Evolutionary conservation across 768 basidiomycete species (phyloP).

Genomic region (Royoungia palumana): DNA sequence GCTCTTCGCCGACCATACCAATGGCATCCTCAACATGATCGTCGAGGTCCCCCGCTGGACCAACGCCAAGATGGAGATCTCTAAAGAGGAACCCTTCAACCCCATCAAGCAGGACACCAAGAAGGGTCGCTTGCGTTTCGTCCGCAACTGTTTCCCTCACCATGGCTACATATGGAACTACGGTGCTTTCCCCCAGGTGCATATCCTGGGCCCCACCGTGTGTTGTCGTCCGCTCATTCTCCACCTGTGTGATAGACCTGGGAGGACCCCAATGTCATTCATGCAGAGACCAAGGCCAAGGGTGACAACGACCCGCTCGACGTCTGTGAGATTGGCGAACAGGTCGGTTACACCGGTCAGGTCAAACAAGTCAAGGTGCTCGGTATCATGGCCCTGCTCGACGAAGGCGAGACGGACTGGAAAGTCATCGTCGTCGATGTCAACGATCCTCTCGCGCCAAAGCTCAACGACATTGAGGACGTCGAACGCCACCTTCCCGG

Average conservation of each 20-base stretch:
- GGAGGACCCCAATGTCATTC: slow-evolving; percentile 86
- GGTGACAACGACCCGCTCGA: slow-evolving; percentile 99
- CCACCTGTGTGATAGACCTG: slow-evolving; percentile 68
- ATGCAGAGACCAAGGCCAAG: slow-evolving; percentile 97
- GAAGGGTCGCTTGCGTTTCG: slow-evolving; percentile 92
- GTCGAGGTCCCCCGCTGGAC: slow-evolving; percentile 99
- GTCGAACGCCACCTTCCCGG: slow-evolving; percentile 98
- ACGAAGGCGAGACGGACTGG: slow-evolving; percentile 99
- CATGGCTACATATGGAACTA: slow-evolving; percentile 99
- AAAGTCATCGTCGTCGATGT: slow-evolving; percentile 99
- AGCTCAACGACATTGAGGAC: slow-evolving; percentile 98
- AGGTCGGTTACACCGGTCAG: slow-evolving; percentile 94
- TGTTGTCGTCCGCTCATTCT: neutral
- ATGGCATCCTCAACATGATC: slow-evolving; percentile 97
- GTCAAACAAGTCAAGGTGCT: slow-evolving; percentile 99
- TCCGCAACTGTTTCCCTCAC: slow-evolving; percentile 99
- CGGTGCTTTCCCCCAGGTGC: slow-evolving; percentile 95
- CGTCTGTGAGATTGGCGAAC: slow-evolving; percentile 99
- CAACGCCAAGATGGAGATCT: slow-evolving; percentile 99
- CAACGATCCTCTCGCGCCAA: slow-evolving; percentile 89
- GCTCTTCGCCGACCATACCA: slow-evolving; percentile 93
- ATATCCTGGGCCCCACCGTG: slow-evolving; percentile 14
- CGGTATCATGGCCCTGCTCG: slow-evolving; percentile 98
- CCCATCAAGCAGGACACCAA: slow-evolving; percentile 99
- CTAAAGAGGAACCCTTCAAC: slow-evolving; percentile 97